Percentiles rank a stretch among this genome's conserved stretches.
Evolutionary conservation across 2,329 filamentous ascomycete genomes (phyloP).

Genomic region (Cladosporium sp.): DNA sequence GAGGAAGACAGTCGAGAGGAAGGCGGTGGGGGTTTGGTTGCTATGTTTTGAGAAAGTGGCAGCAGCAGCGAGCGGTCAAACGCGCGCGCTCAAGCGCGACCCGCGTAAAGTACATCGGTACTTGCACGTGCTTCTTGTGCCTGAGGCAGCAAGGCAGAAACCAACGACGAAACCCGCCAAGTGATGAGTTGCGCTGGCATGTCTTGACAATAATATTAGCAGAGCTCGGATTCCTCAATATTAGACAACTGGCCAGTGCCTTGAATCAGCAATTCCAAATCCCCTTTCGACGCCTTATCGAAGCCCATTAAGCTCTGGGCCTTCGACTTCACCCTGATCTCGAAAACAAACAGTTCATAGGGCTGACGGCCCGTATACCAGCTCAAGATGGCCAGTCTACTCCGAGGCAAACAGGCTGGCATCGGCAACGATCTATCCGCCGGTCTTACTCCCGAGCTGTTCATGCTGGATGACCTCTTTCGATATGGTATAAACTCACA

Average conservation of each 20-base stretch:
- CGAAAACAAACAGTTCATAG: slow-evolving; percentile 2
- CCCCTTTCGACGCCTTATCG: not conserved
- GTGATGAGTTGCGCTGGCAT: slow-evolving; percentile 6
- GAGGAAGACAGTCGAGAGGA: not conserved
- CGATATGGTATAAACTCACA: slow-evolving; percentile 72
- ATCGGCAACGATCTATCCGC: slow-evolving; percentile 88
- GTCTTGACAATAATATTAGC: slow-evolving; percentile 7
- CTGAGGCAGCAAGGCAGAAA: not conserved
- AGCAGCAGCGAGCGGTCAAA: slow-evolving; percentile 4
- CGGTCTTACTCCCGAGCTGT: slow-evolving; percentile 73
- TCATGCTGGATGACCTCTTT: slow-evolving; percentile 77
- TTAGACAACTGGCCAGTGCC: not conserved
- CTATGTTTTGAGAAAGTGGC: slow-evolving; percentile 11
- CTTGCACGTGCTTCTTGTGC: not conserved
- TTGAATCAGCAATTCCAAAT: not conserved
- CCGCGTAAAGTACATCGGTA: slow-evolving; percentile 2
- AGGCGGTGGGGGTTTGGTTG: slow-evolving; percentile 6
- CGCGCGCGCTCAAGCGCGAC: slow-evolving; percentile 1
- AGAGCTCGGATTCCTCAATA: not conserved
- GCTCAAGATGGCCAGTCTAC: slow-evolving; percentile 73
- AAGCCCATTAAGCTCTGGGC: not conserved
- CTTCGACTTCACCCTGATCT: not conserved
- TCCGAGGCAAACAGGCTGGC: slow-evolving; percentile 90
- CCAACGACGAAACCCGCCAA: not conserved
- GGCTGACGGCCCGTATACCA: slow-evolving; percentile 17